Conservation (phyloP, 208 protist species). For the Porcisia hertigi region DNA sequence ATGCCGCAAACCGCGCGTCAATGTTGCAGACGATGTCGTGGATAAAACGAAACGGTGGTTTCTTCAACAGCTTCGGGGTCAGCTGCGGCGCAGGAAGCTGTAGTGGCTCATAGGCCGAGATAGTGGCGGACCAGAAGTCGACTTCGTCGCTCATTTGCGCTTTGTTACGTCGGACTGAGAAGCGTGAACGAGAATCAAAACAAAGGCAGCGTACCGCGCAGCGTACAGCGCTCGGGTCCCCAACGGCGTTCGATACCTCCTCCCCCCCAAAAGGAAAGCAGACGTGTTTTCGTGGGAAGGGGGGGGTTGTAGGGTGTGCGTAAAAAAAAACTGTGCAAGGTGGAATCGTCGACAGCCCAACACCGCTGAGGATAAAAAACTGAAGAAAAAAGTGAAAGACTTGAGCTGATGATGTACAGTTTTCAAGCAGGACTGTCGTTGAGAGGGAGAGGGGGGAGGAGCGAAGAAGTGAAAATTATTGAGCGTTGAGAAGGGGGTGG, state of each 20-base stretch:
- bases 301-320: not conserved
- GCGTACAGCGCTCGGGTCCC: not conserved
- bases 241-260: not conserved
- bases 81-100: slow-evolving; percentile 74
- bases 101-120: slow-evolving; percentile 72
- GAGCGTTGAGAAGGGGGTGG: not conserved
- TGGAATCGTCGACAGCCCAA: no score
- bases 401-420: no score
- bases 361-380: no score
- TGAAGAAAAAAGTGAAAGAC: no score
- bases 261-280: not conserved
- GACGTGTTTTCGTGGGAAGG: not conserved
- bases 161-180: no score
- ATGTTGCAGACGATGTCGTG: slow-evolving; percentile 84
- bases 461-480: no score
- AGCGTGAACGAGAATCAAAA: not conserved
- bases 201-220: not conserved
- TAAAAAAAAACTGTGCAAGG: no score
- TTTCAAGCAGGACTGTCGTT: no score
- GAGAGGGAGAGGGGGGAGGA: no score
- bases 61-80: slow-evolving; percentile 81
- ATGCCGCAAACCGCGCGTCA: slow-evolving; percentile 71
- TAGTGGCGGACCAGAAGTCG: slow-evolving; percentile 84
- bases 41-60: slow-evolving; percentile 92
- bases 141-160: slow-evolving; percentile 24